Percentiles rank a stretch among this genome's conserved stretches.
phyloP scores from a whole-genome alignment of 176 grass and related monocot species.

The Zea mays region Zm-B73-REFERENCE-NAM-5.0 NC_050105.1:140622001-140622500 shows the following conservation, averaged over 20 bases:
- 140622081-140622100: not conserved
- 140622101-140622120: not conserved
- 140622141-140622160: not conserved
- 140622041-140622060: not conserved
- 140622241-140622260: not conserved
- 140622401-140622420: constrained; percentile 82
- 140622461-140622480: constrained; percentile 7
- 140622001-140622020: not conserved
- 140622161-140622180: not conserved
- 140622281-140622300: not conserved
- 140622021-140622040: not conserved
- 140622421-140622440: constrained; percentile 84
- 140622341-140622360: constrained; percentile 30
- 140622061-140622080: not conserved
- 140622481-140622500: constrained; percentile 24
- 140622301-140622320: not conserved
- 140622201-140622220: constrained; percentile 15
- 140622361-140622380: constrained; percentile 82
- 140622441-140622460: constrained; percentile 26
- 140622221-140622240: not conserved
- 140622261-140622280: constrained; percentile 18
- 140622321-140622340: constrained; percentile 22
- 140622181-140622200: not conserved
- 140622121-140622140: not conserved
- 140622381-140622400: constrained; percentile 95